Percentiles rank a stretch among this genome's conserved stretches.
These are phyloP conservation scores for Yarrowia keelungensis DNA, from an alignment of 805 yeast species.

Conservation along the genomic window DNA sequence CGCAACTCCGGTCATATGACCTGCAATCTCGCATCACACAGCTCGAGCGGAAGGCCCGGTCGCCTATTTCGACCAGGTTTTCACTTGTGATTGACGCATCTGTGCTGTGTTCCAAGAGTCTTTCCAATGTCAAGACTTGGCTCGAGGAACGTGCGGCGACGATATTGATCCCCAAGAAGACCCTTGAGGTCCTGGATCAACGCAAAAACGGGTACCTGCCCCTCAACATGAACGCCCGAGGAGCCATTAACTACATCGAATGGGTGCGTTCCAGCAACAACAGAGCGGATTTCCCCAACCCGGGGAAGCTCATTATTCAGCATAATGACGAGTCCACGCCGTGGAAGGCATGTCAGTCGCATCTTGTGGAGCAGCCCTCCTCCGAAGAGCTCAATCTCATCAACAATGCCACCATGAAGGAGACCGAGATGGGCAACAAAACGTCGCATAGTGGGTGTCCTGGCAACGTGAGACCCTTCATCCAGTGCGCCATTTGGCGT, in stretches of 20 bases:
- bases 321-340: slow-evolving; percentile 8
- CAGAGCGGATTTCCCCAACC: slow-evolving; percentile 11
- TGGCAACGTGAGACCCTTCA: neutral
- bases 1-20: slow-evolving; percentile 20
- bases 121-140: slow-evolving; percentile 28
- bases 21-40: slow-evolving; percentile 17
- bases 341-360: slow-evolving; percentile 20
- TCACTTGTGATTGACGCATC: slow-evolving; percentile 22
- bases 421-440: slow-evolving; percentile 13
- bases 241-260: slow-evolving; percentile 15
- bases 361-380: slow-evolving; percentile 14
- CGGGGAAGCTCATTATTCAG: slow-evolving; percentile 20
- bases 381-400: slow-evolving; percentile 14
- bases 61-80: slow-evolving; percentile 14
- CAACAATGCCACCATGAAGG: slow-evolving; percentile 33
- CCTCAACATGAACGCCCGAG: slow-evolving; percentile 24
- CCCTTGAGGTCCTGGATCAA: slow-evolving; percentile 20
- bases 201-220: slow-evolving; percentile 26
- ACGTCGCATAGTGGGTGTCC: neutral
- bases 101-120: neutral
- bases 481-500: slow-evolving; percentile 29
- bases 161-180: slow-evolving; percentile 26
- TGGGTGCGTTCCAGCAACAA: slow-evolving; percentile 7
- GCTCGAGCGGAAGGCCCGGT: slow-evolving; percentile 13
- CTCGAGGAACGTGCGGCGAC: slow-evolving; percentile 28